Evolutionary conservation across 2,329 filamentous ascomycete species (phyloP).

Genomic region (Exophiala calicioides): DNA sequence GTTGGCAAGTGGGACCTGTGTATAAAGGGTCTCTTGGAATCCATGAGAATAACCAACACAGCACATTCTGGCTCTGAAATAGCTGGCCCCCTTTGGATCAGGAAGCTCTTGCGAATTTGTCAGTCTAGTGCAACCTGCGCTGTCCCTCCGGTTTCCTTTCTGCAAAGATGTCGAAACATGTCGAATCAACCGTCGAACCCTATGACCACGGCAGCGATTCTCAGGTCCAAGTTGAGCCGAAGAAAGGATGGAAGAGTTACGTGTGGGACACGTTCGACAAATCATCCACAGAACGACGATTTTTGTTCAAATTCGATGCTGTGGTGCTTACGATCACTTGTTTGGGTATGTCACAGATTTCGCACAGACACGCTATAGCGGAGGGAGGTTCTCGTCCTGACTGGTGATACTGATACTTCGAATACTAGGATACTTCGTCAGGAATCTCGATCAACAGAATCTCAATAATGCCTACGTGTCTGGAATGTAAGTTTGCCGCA

Average conservation of each 20-base stretch:
- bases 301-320: conserved; percentile 58
- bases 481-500: conserved; percentile 20
- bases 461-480: conserved; percentile 44
- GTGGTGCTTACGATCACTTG: conserved; percentile 59
- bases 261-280: conserved; percentile 57
- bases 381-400: neutral
- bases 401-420: too few relatives aligned
- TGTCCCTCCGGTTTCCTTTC: too few relatives aligned
- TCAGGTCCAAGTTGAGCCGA: neutral
- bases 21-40: too few relatives aligned
- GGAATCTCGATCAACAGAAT: conserved; percentile 57
- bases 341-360: too few relatives aligned
- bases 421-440: conserved; percentile 32
- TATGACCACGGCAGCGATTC: neutral
- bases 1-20: too few relatives aligned
- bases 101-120: too few relatives aligned
- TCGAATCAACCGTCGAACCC: neutral
- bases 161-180: neutral
- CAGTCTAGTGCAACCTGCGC: too few relatives aligned
- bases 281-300: conserved; percentile 50
- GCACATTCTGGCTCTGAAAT: neutral
- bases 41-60: too few relatives aligned
- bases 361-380: neutral
- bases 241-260: conserved; percentile 50
- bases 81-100: neutral